Percentiles rank a stretch among this genome's conserved stretches.
phyloP scores from a whole-genome alignment of 306 rosid species.

The Prunus mume region DNA sequence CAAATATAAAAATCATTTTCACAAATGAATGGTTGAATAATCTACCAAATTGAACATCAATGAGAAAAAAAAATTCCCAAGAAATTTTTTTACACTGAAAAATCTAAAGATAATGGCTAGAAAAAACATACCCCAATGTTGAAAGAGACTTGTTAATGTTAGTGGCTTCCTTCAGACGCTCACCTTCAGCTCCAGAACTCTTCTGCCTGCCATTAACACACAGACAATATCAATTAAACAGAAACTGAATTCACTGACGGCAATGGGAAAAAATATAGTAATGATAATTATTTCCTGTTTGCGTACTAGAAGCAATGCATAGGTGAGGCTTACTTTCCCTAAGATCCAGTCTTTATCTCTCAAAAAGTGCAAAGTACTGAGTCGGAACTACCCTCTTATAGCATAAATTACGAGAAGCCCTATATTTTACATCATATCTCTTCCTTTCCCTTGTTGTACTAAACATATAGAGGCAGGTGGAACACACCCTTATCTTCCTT shows the following conservation, averaged over 20 bases:
- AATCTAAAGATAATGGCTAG: neutral
- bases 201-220: conserved; percentile 67
- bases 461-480: neutral
- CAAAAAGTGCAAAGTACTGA: neutral
- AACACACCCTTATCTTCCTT: neutral
- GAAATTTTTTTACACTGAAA: neutral
- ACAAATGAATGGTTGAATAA: neutral
- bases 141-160: conserved; percentile 97
- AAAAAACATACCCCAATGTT: conserved; percentile 73
- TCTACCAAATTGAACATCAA: neutral
- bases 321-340: neutral
- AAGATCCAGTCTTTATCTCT: neutral
- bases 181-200: conserved; percentile 99
- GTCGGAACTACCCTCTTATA: neutral
- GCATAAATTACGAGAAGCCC: neutral
- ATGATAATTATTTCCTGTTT: neutral
- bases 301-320: neutral
- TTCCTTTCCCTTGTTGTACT: neutral
- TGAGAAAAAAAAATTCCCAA: neutral
- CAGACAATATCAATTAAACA: conserved; percentile 4
- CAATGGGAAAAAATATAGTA: neutral
- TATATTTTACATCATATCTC: neutral
- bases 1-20: conserved; percentile 24
- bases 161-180: conserved; percentile 97
- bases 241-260: neutral